phyloP scores from a whole-genome alignment of 495 filamentous ascomycete genomes.

The Neurospora sp. region DNA sequence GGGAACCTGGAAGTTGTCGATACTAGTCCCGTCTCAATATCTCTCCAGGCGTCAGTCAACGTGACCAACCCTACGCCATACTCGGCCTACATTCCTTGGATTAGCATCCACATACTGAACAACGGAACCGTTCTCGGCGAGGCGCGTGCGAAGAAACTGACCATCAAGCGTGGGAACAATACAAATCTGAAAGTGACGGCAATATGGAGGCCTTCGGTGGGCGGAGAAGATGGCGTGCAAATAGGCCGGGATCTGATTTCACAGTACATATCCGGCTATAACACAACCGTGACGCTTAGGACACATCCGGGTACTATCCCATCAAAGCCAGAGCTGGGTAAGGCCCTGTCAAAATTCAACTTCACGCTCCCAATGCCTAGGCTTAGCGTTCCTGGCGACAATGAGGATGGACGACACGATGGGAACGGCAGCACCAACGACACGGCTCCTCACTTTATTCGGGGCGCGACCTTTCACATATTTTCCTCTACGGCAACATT shows the following conservation, averaged over 20 bases:
- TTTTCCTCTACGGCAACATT: constrained; percentile 81
- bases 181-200: constrained; percentile 56
- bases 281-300: constrained; percentile 65
- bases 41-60: constrained; percentile 58
- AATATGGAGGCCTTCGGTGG: constrained; percentile 60
- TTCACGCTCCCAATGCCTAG: constrained; percentile 61
- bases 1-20: constrained; percentile 53
- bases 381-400: constrained; percentile 43
- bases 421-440: constrained; percentile 20
- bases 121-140: constrained; percentile 70
- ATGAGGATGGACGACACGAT: constrained; percentile 12
- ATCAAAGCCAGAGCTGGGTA: constrained; percentile 57
- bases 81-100: constrained; percentile 64
- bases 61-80: constrained; percentile 86
- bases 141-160: constrained; percentile 49
- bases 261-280: constrained; percentile 76
- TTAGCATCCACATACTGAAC: constrained; percentile 62
- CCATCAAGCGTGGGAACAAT: constrained; percentile 59
- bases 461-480: constrained; percentile 77
- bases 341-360: constrained; percentile 55
- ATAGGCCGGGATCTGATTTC: constrained; percentile 66
- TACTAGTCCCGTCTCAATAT: constrained; percentile 58
- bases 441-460: constrained; percentile 52
- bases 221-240: constrained; percentile 46
- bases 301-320: constrained; percentile 64